phyloP scores from a whole-genome alignment of 768 basidiomycete species.

The Naganishia onofrii region DNA sequence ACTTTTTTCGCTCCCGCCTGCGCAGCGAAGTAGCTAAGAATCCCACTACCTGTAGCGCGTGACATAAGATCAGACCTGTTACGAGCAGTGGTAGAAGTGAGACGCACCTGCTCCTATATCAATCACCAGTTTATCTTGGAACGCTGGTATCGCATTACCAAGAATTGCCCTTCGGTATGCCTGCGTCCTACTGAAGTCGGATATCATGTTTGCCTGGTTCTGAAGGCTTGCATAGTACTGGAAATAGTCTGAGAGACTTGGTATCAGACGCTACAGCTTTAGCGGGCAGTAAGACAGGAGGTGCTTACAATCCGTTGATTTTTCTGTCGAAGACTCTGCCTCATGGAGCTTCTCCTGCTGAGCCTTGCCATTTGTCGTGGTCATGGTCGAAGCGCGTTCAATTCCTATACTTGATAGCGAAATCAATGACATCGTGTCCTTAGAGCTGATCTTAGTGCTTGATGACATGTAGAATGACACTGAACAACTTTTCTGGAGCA shows the following conservation, averaged over 20 bases:
- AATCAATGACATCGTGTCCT: too few relatives aligned
- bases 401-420: background rate
- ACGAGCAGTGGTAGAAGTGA: background rate
- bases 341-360: background rate
- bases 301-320: constrained; percentile 15
- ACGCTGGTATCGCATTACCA: constrained; percentile 47
- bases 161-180: constrained; percentile 50
- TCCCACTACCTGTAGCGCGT: constrained; percentile 41
- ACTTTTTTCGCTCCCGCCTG: constrained; percentile 49
- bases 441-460: too few relatives aligned
- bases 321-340: constrained; percentile 4
- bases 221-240: constrained; percentile 29
- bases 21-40: constrained; percentile 50
- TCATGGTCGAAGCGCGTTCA: background rate
- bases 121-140: constrained; percentile 44
- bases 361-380: constrained; percentile 13
- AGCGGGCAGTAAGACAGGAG: background rate
- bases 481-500: background rate
- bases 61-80: background rate
- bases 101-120: constrained; percentile 49
- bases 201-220: constrained; percentile 49
- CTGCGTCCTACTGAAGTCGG: constrained; percentile 46
- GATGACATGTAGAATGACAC: constrained; percentile 7
- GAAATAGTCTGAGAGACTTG: constrained; percentile 12
- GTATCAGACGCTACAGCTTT: background rate